Percentiles rank a stretch among this genome's conserved stretches.
Evolutionary conservation across 257 asterid species (phyloP).

Genomic region (Oldenlandia corymbosa): DNA sequence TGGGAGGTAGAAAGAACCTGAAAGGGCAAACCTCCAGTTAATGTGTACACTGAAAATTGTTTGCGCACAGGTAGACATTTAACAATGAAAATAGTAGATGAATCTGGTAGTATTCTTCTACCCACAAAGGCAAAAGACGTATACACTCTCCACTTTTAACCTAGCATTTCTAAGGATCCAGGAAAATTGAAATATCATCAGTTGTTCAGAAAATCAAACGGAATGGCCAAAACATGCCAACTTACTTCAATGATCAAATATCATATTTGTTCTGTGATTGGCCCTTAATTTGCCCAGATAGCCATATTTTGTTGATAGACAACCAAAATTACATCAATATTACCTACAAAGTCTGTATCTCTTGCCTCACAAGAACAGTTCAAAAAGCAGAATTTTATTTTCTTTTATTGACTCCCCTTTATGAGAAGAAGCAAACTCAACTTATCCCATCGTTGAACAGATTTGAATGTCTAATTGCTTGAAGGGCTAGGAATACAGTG

Average conservation of each 20-base stretch:
- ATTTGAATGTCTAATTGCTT: neutral
- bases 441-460: neutral
- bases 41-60: constrained; percentile 3
- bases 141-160: too few species aligned
- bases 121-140: too few species aligned
- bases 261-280: too few species aligned
- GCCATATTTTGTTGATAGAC: neutral
- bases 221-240: too few species aligned
- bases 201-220: neutral
- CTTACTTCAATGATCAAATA: too few species aligned
- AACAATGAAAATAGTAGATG: neutral
- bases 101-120: neutral
- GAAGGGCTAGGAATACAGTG: neutral
- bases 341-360: neutral
- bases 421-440: neutral
- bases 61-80: neutral
- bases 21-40: constrained; percentile 11
- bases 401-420: neutral
- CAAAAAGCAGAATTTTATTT: neutral
- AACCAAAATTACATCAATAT: neutral
- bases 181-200: neutral
- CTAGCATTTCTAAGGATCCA: neutral
- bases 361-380: neutral
- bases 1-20: constrained; percentile 84
- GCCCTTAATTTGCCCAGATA: too few species aligned